A percentile compares a stretch with the other conserved stretches of the same genome.
phyloP scores from a whole-genome alignment of 164 flowering plant species.

The Vitis rotundifolia region DNA sequence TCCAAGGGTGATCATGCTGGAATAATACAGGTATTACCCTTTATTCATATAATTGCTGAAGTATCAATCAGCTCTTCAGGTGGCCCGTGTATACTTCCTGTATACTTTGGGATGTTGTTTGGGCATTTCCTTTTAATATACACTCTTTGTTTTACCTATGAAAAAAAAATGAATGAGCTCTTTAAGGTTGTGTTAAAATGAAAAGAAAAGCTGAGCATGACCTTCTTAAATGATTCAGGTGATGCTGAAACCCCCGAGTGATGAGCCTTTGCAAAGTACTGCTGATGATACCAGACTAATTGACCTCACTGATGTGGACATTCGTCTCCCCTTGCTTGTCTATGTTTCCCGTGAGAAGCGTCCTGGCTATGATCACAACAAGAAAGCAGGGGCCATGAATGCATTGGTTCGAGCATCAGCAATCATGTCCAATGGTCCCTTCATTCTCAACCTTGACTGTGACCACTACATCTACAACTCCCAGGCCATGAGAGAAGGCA shows the following conservation, averaged over 20 bases:
- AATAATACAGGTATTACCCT: slow-evolving; percentile 58
- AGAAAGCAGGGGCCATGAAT: slow-evolving; percentile 85
- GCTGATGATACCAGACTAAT: slow-evolving; percentile 38
- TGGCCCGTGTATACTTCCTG: too few species aligned
- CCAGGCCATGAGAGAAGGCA: slow-evolving; percentile 73
- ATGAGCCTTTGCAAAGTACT: slow-evolving; percentile 52
- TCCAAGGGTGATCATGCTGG: slow-evolving; percentile 77
- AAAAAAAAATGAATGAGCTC: too few species aligned
- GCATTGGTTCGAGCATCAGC: slow-evolving; percentile 78
- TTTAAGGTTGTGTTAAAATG: too few species aligned
- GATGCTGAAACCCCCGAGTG: slow-evolving; percentile 82
- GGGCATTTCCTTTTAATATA: too few species aligned
- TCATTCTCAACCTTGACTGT: slow-evolving; percentile 79
- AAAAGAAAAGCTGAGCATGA: background rate
- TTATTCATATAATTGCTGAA: too few species aligned
- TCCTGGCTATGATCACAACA: slow-evolving; percentile 79
- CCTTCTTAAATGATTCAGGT: slow-evolving; percentile 38
- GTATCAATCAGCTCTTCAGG: too few species aligned
- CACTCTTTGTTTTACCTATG: too few species aligned
- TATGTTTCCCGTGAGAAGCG: slow-evolving; percentile 83
- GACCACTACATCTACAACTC: slow-evolving; percentile 81
- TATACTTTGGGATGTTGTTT: too few species aligned
- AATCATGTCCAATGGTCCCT: slow-evolving; percentile 77
- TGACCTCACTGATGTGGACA: slow-evolving; percentile 62
- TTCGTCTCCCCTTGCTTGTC: slow-evolving; percentile 74